Evolutionary conservation across 495 filamentous ascomycete genomes (phyloP).

Genomic region (Lindgomyces ingoldianus): DNA sequence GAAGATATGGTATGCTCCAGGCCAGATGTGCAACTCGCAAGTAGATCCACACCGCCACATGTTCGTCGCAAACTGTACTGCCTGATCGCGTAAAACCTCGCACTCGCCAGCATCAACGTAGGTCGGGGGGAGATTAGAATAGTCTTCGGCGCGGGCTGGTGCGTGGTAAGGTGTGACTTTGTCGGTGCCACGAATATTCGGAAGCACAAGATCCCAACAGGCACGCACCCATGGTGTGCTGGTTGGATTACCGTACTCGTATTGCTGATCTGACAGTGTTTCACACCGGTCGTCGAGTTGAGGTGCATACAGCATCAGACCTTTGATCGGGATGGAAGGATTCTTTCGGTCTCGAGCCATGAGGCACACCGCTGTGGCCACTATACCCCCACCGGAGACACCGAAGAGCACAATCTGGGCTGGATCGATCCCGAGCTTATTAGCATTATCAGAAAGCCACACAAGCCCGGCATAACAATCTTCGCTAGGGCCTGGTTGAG

Average conservation of each 20-base stretch:
- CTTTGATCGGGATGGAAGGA: neutral
- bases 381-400: constrained; percentile 47
- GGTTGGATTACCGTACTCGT: constrained; percentile 41
- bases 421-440: constrained; percentile 47
- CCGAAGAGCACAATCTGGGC: constrained; percentile 45
- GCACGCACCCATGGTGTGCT: neutral
- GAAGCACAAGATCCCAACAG: neutral
- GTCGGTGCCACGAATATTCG: neutral
- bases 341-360: constrained; percentile 46
- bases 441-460: constrained; percentile 48
- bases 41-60: constrained; percentile 46
- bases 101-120: constrained; percentile 10
- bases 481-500: constrained; percentile 39
- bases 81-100: constrained; percentile 50
- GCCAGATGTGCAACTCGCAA: constrained; percentile 56
- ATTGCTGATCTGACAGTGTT: constrained; percentile 16
- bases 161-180: constrained; percentile 12
- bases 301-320: constrained; percentile 4
- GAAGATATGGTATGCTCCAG: constrained; percentile 53
- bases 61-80: constrained; percentile 45
- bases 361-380: constrained; percentile 49
- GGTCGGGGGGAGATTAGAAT: constrained; percentile 3
- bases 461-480: constrained; percentile 50
- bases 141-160: constrained; percentile 3
- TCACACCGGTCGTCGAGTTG: constrained; percentile 17